phyloP scores from a whole-genome alignment of 2,329 filamentous ascomycete genomes.

The Cercospora zeae-maydis region DNA sequence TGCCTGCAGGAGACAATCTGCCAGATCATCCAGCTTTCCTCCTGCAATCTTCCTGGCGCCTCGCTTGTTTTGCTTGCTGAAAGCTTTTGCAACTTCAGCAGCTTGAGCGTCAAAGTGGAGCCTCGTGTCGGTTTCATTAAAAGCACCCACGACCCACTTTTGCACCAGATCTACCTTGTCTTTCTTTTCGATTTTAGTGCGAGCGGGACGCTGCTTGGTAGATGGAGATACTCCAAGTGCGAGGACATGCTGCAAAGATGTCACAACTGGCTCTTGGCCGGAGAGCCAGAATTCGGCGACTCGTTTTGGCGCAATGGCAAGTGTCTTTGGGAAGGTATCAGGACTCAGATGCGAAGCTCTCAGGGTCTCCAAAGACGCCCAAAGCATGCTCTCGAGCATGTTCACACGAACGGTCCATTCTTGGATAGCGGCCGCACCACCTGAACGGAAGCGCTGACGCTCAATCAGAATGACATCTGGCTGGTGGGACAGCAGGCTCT shows the following conservation, averaged over 20 bases:
- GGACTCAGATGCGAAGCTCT: conserved; percentile 38
- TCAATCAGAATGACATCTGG: conserved; percentile 71
- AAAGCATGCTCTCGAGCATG: conserved; percentile 76
- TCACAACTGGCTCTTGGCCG: neutral
- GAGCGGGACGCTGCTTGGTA: conserved; percentile 15
- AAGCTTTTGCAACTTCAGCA: conserved; percentile 38
- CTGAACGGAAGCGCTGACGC: conserved; percentile 61
- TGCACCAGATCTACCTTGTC: conserved; percentile 62
- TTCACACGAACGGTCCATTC: conserved; percentile 85
- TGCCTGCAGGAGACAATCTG: conserved; percentile 74
- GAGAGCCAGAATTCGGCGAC: conserved; percentile 57
- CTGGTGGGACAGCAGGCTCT: conserved; percentile 49
- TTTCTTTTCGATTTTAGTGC: conserved; percentile 48
- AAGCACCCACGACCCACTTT: conserved; percentile 46
- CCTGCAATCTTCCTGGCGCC: conserved; percentile 24
- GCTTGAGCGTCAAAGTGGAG: conserved; percentile 37
- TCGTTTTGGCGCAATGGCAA: conserved; percentile 52
- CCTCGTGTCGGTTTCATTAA: conserved; percentile 17
- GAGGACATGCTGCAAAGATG: conserved; percentile 13
- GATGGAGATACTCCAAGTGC: conserved; percentile 2
- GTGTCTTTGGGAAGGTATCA: conserved; percentile 38
- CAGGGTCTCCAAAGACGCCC: conserved; percentile 63
- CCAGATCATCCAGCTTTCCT: conserved; percentile 74
- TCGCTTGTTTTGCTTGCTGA: conserved; percentile 19
- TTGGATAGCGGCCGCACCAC: conserved; percentile 61